Evolutionary conservation across 225 moss, liverwort and hornwort species (phyloP).

Genomic region (Ulota crispa): DNA sequence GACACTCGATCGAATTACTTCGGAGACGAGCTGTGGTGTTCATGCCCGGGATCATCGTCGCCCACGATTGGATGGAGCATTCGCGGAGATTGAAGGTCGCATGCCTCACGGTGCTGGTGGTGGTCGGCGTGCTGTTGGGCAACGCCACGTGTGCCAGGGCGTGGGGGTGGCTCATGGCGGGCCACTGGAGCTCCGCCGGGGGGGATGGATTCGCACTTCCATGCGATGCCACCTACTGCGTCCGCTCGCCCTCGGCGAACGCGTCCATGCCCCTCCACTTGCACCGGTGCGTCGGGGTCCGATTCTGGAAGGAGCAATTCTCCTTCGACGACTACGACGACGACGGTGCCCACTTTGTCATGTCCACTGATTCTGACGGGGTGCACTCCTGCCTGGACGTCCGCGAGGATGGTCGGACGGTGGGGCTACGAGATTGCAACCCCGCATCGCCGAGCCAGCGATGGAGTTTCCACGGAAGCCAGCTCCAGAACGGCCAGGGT

Average conservation of each 20-base stretch:
- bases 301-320: slow-evolving; percentile 27
- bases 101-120: not conserved
- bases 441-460: slow-evolving; percentile 9
- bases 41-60: not conserved
- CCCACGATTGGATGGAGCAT: slow-evolving; percentile 3
- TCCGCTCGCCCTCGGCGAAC: slow-evolving; percentile 12
- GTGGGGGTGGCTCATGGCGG: slow-evolving; percentile 12
- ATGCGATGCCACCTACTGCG: slow-evolving; percentile 10
- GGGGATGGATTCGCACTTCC: not conserved
- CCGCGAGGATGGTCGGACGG: not conserved
- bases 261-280: slow-evolving; percentile 8
- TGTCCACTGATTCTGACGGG: not conserved
- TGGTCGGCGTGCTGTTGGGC: slow-evolving; percentile 1
- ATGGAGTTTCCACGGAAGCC: slow-evolving; percentile 14
- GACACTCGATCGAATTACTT: not conserved
- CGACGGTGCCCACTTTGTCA: not conserved
- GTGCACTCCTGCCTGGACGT: slow-evolving; percentile 12
- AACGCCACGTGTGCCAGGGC: not conserved
- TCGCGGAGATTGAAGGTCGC: not conserved
- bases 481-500: slow-evolving; percentile 16
- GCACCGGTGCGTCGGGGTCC: slow-evolving; percentile 4
- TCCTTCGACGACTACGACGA: no score
- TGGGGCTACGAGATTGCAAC: slow-evolving; percentile 11
- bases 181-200: slow-evolving; percentile 1
- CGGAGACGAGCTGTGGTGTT: not conserved